Conservation (phyloP, 768 basidiomycete species). For the Leccinum arenicola region DNA sequence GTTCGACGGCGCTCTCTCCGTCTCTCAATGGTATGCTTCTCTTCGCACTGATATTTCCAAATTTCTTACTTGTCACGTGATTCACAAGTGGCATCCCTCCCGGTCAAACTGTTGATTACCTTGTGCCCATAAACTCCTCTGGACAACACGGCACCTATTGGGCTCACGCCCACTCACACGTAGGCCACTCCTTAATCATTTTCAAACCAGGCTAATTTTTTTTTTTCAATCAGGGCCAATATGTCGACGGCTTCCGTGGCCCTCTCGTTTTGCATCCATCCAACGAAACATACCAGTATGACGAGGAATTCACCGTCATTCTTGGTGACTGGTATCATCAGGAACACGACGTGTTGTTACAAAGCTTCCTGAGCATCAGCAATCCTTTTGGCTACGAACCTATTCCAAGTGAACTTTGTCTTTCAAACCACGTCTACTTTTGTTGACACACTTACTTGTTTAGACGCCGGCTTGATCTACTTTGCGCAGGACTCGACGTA, state of each 20-base stretch:
- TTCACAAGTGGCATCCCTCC: constrained; percentile 69
- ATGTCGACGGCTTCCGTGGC: constrained; percentile 90
- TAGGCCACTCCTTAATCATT: not conserved
- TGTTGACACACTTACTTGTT: not conserved
- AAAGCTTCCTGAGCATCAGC: constrained; percentile 63
- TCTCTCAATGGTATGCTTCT: constrained; percentile 72
- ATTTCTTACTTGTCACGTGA: not conserved
- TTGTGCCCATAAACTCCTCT: constrained; percentile 64
- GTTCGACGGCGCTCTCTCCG: constrained; percentile 84
- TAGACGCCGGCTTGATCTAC: constrained; percentile 82
- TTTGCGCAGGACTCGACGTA: constrained; percentile 76
- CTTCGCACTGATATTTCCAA: fast-evolving
- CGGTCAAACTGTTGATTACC: constrained; percentile 67
- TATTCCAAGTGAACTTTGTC: constrained; percentile 58
- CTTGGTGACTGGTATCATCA: constrained; percentile 93
- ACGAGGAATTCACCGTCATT: constrained; percentile 86
- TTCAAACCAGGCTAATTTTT: not conserved
- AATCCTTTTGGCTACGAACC: constrained; percentile 89
- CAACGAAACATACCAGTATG: constrained; percentile 68
- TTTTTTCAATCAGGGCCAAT: constrained; percentile 60
- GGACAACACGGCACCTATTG: constrained; percentile 81
- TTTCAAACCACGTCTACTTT: not conserved
- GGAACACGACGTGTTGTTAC: constrained; percentile 59
- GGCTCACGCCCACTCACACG: constrained; percentile 68
- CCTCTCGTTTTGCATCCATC: constrained; percentile 76